These are phyloP conservation scores for Pulveroboletus frians DNA, from an alignment of 768 basidiomycete genomes.

Conservation along the genomic window DNA sequence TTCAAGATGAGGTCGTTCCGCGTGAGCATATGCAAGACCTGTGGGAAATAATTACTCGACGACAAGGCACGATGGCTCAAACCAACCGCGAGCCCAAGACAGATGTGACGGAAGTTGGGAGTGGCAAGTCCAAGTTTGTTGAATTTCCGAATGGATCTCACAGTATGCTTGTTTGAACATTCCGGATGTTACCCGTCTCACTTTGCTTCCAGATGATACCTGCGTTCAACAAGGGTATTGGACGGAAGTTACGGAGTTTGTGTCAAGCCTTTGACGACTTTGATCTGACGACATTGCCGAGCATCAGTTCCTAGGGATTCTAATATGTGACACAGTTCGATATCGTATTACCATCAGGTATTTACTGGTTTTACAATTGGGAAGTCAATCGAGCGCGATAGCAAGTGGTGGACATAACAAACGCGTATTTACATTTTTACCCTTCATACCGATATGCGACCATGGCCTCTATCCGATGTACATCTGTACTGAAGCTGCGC, in stretches of 20 bases:
- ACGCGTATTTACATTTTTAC: too few species aligned
- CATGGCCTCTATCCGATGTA: conserved; percentile 97
- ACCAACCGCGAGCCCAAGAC: conserved; percentile 26
- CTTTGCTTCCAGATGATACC: conserved; percentile 42
- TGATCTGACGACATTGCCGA: background rate
- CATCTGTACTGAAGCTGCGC: conserved; percentile 93
- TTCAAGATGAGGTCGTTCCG: conserved; percentile 49
- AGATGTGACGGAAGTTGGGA: conserved; percentile 40
- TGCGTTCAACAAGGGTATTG: conserved; percentile 53
- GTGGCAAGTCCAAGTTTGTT: conserved; percentile 51
- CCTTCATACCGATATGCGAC: conserved; percentile 95
- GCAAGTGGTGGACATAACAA: background rate
- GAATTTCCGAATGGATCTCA: conserved; percentile 53
- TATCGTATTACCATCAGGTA: background rate
- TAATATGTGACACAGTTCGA: background rate
- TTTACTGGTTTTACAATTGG: background rate
- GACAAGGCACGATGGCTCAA: conserved; percentile 34
- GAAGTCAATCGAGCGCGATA: background rate
- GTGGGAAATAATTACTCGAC: conserved; percentile 55
- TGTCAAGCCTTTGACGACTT: conserved; percentile 24
- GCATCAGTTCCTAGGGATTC: background rate
- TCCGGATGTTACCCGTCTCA: background rate
- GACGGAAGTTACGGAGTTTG: conserved; percentile 46
- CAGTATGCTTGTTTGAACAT: conserved; percentile 36
- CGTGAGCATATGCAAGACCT: conserved; percentile 55